Base-by-base conservation (phyloP, 371 early-diverging fungal genomes). In the Nematocida sp. region DNA sequence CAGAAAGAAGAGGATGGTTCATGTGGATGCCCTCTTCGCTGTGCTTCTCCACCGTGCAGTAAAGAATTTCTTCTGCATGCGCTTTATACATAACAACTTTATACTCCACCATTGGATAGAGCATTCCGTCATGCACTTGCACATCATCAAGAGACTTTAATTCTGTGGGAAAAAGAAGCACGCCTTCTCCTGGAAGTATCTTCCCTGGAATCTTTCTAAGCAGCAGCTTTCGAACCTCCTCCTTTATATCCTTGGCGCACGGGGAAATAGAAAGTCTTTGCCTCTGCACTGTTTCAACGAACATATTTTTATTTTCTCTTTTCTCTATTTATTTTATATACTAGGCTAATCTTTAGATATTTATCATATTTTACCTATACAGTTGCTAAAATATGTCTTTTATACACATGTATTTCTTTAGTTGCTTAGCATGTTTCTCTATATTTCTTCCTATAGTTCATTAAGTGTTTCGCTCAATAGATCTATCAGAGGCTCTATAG, bases 41-140 rank as follows among this genome's bases (percentile, higher is more conserved):
- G 23, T 71, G 75, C 28, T 71, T 71, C 36, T 71, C 75, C 9
- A 71, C 61, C 7, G 53, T 51, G 45, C 75, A 71, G 16, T 13
- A 18, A 11, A 71, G 64, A 25, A 71, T 42, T 32, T 71, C 75
- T 32, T 60, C 75, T 35, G 39, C n/a, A 33, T 47, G 28, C 11
- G 61, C 75, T 48, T 45, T 18, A 39, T 61, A 71, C 39, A 39
- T 54, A n/a, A 71, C 36, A 13, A 71, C 49, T 36, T 38, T 71
- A 38, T 71, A 71, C 38, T 2, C 4, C 3, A 71, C 75, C n/a
- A 71, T 26, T 28, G 75, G 75, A 47, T 71, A 71, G 11, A 71
- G 55, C 51, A 59, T 11, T 30, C 75, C 75, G 18, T 71, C 75
- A 23, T 57, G 54, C 26, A 71, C 33, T 53, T 60, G 53, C 39